Conservation (phyloP, 2,329 filamentous ascomycete genomes). For the Colletotrichum lupini region DNA sequence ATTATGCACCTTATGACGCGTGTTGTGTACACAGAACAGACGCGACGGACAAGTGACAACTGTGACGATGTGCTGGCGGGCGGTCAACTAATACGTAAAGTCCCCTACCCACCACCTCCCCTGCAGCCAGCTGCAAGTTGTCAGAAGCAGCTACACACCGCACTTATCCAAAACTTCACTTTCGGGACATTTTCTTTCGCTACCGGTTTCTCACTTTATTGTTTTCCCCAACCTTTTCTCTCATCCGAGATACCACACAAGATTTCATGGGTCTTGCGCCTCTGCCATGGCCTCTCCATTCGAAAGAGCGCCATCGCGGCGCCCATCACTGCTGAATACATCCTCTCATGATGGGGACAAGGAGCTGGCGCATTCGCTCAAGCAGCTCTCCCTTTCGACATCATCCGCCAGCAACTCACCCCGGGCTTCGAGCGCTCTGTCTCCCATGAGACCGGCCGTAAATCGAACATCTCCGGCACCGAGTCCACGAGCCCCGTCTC, state of each 20-base stretch:
- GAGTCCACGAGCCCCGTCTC: conserved; percentile 49
- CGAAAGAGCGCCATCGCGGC: conserved; percentile 42
- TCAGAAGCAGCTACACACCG: conserved; percentile 10
- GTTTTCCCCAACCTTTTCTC: not conserved
- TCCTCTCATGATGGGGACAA: conserved; percentile 42
- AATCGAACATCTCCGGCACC: conserved; percentile 53
- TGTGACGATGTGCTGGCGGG: conserved; percentile 25
- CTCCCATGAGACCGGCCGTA: conserved; percentile 50
- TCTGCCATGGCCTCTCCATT: conserved; percentile 29
- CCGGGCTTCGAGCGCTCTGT: conserved; percentile 43
- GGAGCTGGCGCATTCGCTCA: conserved; percentile 54
- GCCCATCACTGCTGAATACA: conserved; percentile 45
- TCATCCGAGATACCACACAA: not conserved
- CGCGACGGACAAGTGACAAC: conserved; percentile 8
- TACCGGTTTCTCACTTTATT: not conserved
- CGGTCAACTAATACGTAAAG: conserved; percentile 18
- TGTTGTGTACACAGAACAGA: conserved; percentile 25
- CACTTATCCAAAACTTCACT: not conserved
- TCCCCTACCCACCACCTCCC: conserved; percentile 20
- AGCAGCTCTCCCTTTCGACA: conserved; percentile 55
- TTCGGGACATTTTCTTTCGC: not conserved
- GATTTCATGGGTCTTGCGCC: conserved; percentile 25
- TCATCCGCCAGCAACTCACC: conserved; percentile 44
- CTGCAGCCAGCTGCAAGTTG: conserved; percentile 28
- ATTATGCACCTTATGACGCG: conserved; percentile 33